Evolutionary conservation across 768 basidiomycete species (phyloP).

Genomic region (Kwoniella shandongensis): DNA sequence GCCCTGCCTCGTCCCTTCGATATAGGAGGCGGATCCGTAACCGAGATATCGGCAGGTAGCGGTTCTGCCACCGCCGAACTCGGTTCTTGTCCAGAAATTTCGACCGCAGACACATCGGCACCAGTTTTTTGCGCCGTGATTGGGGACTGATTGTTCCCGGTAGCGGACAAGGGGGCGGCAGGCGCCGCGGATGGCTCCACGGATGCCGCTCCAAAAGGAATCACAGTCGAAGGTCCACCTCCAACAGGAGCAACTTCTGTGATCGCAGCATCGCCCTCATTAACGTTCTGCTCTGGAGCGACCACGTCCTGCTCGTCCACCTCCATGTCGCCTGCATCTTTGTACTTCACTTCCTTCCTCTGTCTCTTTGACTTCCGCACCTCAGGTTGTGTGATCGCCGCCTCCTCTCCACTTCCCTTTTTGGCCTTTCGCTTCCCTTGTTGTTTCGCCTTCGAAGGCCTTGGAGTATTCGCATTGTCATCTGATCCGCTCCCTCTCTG

Average conservation of each 20-base stretch:
- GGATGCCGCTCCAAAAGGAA: no score
- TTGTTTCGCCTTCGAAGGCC: constrained; percentile 15
- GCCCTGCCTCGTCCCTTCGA: constrained; percentile 4
- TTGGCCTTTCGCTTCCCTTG: constrained; percentile 25
- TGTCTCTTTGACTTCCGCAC: constrained; percentile 13
- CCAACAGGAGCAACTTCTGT: neutral
- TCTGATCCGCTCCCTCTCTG: constrained; percentile 15
- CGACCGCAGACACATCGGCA: no score
- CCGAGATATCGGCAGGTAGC: neutral
- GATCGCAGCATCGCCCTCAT: neutral
- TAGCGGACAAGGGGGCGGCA: no score
- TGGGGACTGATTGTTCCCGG: no score
- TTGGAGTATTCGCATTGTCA: no score
- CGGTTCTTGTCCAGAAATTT: no score
- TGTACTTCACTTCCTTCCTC: constrained; percentile 13
- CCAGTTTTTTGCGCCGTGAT: no score
- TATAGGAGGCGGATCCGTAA: neutral
- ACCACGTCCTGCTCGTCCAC: constrained; percentile 54
- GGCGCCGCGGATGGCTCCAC: no score
- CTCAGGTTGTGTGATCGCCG: no score
- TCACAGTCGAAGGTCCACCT: no score
- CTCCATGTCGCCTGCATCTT: constrained; percentile 50
- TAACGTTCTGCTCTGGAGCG: no score
- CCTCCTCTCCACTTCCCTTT: neutral
- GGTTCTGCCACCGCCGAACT: no score